phyloP scores from a whole-genome alignment of 768 basidiomycete species.

The Wakefieldia striispora region DNA sequence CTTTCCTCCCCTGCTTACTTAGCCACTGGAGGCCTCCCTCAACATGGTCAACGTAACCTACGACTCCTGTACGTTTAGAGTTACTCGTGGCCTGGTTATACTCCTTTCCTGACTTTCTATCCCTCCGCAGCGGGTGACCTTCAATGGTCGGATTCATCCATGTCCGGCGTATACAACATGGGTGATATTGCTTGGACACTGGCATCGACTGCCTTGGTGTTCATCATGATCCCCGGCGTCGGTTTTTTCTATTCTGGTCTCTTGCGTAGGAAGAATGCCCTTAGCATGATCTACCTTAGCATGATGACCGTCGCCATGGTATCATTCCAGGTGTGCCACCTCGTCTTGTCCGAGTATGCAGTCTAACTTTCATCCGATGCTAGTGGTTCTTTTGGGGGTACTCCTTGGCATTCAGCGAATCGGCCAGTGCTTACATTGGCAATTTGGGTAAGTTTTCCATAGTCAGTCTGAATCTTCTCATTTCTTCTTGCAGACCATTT shows the following conservation, averaged over 20 bases:
- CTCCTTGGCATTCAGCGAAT: constrained; percentile 86
- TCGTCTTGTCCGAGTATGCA: constrained; percentile 23
- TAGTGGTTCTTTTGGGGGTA: constrained; percentile 99
- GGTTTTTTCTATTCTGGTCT: constrained; percentile 92
- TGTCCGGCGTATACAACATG: constrained; percentile 46
- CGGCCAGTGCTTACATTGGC: constrained; percentile 75
- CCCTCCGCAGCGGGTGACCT: constrained; percentile 38
- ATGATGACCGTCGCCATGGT: constrained; percentile 78
- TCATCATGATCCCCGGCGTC: constrained; percentile 82
- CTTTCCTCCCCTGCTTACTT: background rate
- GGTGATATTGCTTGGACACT: constrained; percentile 74
- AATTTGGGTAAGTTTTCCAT: constrained; percentile 59
- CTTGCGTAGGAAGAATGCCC: constrained; percentile 87
- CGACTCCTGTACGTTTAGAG: constrained; percentile 38
- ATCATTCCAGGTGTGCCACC: constrained; percentile 77
- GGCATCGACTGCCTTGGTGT: constrained; percentile 75
- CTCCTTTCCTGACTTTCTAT: background rate
- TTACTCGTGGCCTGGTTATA: no score
- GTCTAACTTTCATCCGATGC: constrained; percentile 3
- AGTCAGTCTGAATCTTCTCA: background rate
- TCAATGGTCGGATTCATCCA: constrained; percentile 22
- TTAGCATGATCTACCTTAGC: constrained; percentile 83
- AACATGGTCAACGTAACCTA: constrained; percentile 46
- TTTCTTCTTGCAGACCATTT: constrained; percentile 62
- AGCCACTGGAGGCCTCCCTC: background rate